Evolutionary conservation across 805 yeast species (phyloP).

Genomic region (Kuraishia molischiana): DNA sequence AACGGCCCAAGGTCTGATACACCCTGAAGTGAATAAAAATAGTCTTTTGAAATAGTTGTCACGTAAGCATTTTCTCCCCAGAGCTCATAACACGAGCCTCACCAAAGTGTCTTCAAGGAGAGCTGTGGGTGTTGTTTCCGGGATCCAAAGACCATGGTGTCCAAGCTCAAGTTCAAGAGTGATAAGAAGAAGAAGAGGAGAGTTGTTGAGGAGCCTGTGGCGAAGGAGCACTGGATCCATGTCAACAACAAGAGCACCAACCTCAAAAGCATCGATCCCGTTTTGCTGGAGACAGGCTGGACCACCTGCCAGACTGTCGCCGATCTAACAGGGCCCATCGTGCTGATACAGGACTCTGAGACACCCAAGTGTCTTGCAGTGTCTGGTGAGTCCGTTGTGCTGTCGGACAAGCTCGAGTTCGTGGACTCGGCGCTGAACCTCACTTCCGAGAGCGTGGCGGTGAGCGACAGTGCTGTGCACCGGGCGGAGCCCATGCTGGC

Average conservation of each 20-base stretch:
- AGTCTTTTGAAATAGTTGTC: no score
- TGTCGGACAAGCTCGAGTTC: slow-evolving; percentile 8
- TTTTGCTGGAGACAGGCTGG: slow-evolving; percentile 18
- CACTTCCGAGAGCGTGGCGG: slow-evolving; percentile 7
- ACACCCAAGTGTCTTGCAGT: slow-evolving; percentile 2
- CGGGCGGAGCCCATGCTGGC: slow-evolving; percentile 15
- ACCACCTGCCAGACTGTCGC: slow-evolving; percentile 11
- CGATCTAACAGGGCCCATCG: slow-evolving; percentile 18
- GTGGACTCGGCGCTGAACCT: slow-evolving; percentile 11
- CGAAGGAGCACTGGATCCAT: slow-evolving; percentile 7
- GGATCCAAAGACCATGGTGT: slow-evolving; percentile 14
- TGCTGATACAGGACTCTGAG: slow-evolving; percentile 8
- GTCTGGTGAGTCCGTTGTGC: slow-evolving; percentile 5
- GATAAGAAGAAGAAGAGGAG: slow-evolving; percentile 11
- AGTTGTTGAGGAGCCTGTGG: slow-evolving; percentile 1
- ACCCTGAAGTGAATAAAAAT: no score
- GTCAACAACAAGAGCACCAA: slow-evolving; percentile 13
- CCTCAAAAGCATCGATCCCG: slow-evolving; percentile 10
- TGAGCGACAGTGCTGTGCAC: slow-evolving; percentile 3
- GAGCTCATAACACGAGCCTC: slow-evolving; percentile 17
- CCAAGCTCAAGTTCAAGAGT: slow-evolving; percentile 22
- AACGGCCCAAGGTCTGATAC: no score
- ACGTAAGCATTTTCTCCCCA: no score
- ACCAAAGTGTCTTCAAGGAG: slow-evolving; percentile 1
- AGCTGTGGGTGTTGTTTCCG: slow-evolving; percentile 1